Evolutionary conservation across 768 basidiomycete genomes (phyloP).

Genomic region (Suillus bovinus): DNA sequence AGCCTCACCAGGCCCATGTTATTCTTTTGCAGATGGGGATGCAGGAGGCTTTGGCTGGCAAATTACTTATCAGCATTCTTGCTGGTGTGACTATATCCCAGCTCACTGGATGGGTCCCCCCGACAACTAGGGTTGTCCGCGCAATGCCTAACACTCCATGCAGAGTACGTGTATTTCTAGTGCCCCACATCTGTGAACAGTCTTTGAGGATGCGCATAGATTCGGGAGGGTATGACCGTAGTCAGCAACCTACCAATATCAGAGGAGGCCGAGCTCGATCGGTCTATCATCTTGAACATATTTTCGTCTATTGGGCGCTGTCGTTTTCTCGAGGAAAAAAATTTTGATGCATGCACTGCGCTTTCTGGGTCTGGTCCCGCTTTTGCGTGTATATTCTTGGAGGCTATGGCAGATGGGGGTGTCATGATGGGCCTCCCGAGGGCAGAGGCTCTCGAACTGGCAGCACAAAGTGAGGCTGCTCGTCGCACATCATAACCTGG

Average conservation of each 20-base stretch:
- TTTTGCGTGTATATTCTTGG: slow-evolving; percentile 94
- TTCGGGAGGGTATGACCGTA: slow-evolving; percentile 98
- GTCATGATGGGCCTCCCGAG: slow-evolving; percentile 99
- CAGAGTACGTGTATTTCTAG: slow-evolving; percentile 55
- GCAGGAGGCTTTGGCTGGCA: slow-evolving; percentile 79
- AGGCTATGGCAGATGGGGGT: slow-evolving; percentile 98
- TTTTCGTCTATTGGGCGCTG: slow-evolving; percentile 97
- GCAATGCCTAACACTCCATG: slow-evolving; percentile 99
- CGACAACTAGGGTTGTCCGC: slow-evolving; percentile 83
- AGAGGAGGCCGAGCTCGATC: slow-evolving; percentile 54
- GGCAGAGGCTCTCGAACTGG: slow-evolving; percentile 90
- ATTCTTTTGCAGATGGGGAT: slow-evolving; percentile 80
- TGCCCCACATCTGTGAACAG: neutral
- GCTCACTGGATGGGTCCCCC: slow-evolving; percentile 69
- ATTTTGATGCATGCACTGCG: slow-evolving; percentile 98
- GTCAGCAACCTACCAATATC: slow-evolving; percentile 69
- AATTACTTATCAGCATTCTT: slow-evolving; percentile 94
- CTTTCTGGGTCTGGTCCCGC: slow-evolving; percentile 96
- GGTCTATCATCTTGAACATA: slow-evolving; percentile 80
- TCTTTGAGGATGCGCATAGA: slow-evolving; percentile 47
- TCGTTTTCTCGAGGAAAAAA: slow-evolving; percentile 95
- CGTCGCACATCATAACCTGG: neutral
- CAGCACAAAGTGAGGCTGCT: slow-evolving; percentile 78
- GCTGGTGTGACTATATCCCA: slow-evolving; percentile 94
- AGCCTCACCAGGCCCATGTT: slow-evolving; percentile 80